Percentiles rank a stretch among this genome's conserved stretches.
Evolutionary conservation across 1,284 basidiomycete species (phyloP).

Genomic region (Psilocybe mexicana): DNA sequence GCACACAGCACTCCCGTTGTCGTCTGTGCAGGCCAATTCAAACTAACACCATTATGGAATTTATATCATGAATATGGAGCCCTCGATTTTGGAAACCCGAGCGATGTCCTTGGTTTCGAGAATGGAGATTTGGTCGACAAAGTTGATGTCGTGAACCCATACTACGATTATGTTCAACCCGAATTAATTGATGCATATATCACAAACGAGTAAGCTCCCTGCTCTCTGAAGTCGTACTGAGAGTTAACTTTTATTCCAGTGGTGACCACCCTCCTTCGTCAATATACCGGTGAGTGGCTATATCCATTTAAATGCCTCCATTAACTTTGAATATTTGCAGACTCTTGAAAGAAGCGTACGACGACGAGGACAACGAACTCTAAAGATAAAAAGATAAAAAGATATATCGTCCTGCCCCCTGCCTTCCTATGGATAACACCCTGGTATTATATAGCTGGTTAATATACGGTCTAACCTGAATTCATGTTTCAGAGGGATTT

Average conservation of each 20-base stretch:
- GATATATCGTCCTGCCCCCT: neutral
- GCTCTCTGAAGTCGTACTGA: slow-evolving; percentile 1
- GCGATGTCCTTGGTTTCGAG: slow-evolving; percentile 79
- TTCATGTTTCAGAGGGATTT: neutral
- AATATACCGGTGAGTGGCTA: slow-evolving; percentile 67
- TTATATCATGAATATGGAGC: slow-evolving; percentile 86
- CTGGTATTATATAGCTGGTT: slow-evolving; percentile 14
- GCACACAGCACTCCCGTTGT: slow-evolving; percentile 93
- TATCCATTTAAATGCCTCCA: neutral
- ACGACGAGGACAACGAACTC: slow-evolving; percentile 83
- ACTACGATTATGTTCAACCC: slow-evolving; percentile 93
- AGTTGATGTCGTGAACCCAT: slow-evolving; percentile 89
- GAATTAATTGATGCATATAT: slow-evolving; percentile 93
- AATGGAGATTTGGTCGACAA: slow-evolving; percentile 77
- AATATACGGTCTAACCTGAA: slow-evolving; percentile 13
- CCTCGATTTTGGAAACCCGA: slow-evolving; percentile 87
- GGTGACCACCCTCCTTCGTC: slow-evolving; percentile 93
- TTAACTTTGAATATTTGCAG: slow-evolving; percentile 30
- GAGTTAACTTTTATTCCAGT: slow-evolving; percentile 40
- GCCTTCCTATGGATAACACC: neutral
- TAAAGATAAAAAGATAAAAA: slow-evolving; percentile 22
- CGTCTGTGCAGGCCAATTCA: slow-evolving; percentile 94
- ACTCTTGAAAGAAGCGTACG: slow-evolving; percentile 89
- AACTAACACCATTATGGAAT: slow-evolving; percentile 94
- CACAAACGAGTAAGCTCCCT: slow-evolving; percentile 85